Conservation (phyloP, 495 filamentous ascomycete genomes). For the Filosporella fistucella region DNA sequence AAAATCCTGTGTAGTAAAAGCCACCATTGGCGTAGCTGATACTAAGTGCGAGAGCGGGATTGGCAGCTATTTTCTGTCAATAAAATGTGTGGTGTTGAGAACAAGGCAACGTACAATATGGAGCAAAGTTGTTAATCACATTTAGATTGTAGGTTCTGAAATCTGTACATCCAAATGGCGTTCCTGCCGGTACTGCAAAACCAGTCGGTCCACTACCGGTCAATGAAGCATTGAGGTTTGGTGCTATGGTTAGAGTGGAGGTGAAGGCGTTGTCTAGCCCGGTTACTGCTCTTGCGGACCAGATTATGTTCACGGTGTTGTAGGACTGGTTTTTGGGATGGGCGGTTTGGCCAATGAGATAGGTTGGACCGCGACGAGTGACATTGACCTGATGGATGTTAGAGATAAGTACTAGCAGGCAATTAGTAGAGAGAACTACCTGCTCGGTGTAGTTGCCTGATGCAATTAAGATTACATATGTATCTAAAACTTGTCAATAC, state of each 20-base stretch:
- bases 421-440: slow-evolving; percentile 22
- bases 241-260: slow-evolving; percentile 48
- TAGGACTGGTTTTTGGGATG: slow-evolving; percentile 29
- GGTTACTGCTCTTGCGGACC: slow-evolving; percentile 25
- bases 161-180: slow-evolving; percentile 51
- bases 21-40: slow-evolving; percentile 53
- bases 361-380: slow-evolving; percentile 50
- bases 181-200: slow-evolving; percentile 48
- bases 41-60: slow-evolving; percentile 50
- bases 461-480: slow-evolving; percentile 47
- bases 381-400: slow-evolving; percentile 34
- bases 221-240: slow-evolving; percentile 49
- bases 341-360: slow-evolving; percentile 49
- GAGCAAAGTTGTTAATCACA: slow-evolving; percentile 50
- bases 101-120: slow-evolving; percentile 33
- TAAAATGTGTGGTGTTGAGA: neutral
- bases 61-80: slow-evolving; percentile 19
- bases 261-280: slow-evolving; percentile 52
- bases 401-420: no score
- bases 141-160: slow-evolving; percentile 58
- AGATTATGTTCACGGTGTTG: slow-evolving; percentile 46
- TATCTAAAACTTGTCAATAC: slow-evolving; percentile 13
- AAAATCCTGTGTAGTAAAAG: slow-evolving; percentile 55
- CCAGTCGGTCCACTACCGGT: slow-evolving; percentile 53
- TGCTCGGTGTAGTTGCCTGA: slow-evolving; percentile 54